These are phyloP conservation scores for Coemansia sp. DNA, from an alignment of 192 early-diverging fungal genomes.

Conservation along the genomic window DNA sequence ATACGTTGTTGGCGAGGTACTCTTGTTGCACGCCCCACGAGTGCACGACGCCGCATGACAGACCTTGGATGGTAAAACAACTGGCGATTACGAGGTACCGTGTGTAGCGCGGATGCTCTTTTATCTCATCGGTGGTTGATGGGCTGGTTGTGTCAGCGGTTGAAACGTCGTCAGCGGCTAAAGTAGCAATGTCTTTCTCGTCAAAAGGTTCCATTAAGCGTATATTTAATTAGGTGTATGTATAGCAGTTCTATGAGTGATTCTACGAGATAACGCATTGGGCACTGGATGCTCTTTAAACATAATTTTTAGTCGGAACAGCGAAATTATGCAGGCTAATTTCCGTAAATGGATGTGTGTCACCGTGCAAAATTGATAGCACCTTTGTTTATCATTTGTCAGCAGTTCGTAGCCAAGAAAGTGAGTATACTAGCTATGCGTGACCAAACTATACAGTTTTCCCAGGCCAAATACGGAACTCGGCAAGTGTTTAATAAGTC, in stretches of 20 bases:
- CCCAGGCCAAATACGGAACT: no score
- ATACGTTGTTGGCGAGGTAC: slow-evolving; percentile 37
- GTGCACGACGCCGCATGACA: slow-evolving; percentile 40
- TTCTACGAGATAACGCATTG: background rate
- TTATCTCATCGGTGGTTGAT: background rate
- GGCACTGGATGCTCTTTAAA: background rate
- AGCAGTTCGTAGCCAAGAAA: background rate
- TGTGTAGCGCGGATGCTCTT: slow-evolving; percentile 24
- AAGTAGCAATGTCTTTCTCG: background rate
- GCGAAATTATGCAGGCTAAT: background rate
- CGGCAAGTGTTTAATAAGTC: no score
- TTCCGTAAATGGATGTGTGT: background rate
- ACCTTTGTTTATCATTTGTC: slow-evolving; percentile 4
- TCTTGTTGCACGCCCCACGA: slow-evolving; percentile 50
- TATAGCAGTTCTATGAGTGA: background rate
- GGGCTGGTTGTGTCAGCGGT: no score
- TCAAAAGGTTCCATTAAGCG: background rate
- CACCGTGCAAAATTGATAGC: background rate
- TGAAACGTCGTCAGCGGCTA: no score
- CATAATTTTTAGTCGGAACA: background rate
- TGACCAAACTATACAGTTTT: no score
- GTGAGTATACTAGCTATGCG: no score
- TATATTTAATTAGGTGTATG: background rate
- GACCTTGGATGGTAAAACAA: slow-evolving; percentile 43
- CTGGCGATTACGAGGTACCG: slow-evolving; percentile 34